Conservation (phyloP, 257 asterid genomes). For the Solanum bulbocastanum region DNA sequence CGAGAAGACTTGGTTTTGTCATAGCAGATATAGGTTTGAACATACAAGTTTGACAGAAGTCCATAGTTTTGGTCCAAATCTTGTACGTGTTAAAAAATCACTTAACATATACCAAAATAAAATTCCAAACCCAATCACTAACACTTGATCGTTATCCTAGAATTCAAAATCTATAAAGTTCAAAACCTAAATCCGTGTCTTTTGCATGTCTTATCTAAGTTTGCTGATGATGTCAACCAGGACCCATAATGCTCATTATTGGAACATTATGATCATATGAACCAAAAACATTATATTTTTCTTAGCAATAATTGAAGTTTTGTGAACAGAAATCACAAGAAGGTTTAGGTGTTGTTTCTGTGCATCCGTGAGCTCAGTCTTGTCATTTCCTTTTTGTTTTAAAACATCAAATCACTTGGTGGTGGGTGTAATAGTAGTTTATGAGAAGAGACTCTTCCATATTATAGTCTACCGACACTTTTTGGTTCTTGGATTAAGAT, state of each 20-base stretch:
- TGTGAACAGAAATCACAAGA: conserved; percentile 15
- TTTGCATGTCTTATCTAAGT: conserved; percentile 1
- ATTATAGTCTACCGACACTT: conserved; percentile 49
- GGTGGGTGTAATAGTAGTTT: conserved; percentile 22
- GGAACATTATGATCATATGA: conserved; percentile 23
- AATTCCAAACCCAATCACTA: neutral
- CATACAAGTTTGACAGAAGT: neutral
- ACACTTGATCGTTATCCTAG: neutral
- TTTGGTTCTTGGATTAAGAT: conserved; percentile 11
- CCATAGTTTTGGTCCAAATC: neutral
- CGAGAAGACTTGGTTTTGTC: neutral
- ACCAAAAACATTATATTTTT: neutral
- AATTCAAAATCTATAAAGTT: neutral
- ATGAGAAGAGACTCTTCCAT: neutral
- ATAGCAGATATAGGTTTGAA: neutral
- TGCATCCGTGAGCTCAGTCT: conserved; percentile 22
- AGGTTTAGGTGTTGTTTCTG: conserved; percentile 19
- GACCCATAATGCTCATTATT: conserved; percentile 26
- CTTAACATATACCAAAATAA: neutral
- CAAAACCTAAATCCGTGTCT: neutral
- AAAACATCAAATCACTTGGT: conserved; percentile 8
- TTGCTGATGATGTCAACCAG: neutral
- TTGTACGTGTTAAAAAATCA: neutral
- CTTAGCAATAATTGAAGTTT: conserved; percentile 2
- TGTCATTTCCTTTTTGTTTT: conserved; percentile 29